Conservation (phyloP, 139 green algal genomes). For the Penium margaritaceum region DNA sequence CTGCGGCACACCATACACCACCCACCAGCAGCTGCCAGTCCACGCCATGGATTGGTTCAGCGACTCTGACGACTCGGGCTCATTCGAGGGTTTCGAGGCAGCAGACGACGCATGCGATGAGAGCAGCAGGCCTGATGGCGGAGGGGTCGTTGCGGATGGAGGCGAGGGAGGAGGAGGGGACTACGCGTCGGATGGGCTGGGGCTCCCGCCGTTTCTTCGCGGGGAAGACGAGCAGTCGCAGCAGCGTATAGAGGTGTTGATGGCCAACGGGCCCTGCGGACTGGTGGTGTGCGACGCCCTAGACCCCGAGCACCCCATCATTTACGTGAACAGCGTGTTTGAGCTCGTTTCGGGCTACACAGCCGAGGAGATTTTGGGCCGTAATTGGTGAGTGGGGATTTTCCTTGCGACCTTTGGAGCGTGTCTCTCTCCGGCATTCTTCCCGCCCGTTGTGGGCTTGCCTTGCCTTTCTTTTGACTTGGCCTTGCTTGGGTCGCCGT, state of each 20-base stretch:
- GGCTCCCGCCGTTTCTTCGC: not conserved
- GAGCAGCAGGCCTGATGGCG: not conserved
- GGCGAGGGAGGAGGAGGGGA: not conserved
- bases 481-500: no score
- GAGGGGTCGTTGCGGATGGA: no score
- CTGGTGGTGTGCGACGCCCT: not conserved
- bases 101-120: not conserved
- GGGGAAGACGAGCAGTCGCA: not conserved
- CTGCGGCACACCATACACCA: no score
- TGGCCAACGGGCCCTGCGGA: not conserved
- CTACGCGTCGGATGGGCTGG: not conserved
- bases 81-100: not conserved
- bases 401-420: no score
- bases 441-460: no score
- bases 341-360: not conserved
- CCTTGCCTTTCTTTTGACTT: no score
- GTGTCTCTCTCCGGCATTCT: no score
- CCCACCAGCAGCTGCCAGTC: no score
- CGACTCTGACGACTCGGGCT: not conserved
- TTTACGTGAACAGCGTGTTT: conserved; percentile 7
- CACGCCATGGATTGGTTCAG: conserved; percentile 6
- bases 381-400: no score
- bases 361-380: not conserved
- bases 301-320: not conserved
- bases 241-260: not conserved